phyloP scores from a whole-genome alignment of 768 basidiomycete species.

The Hydnomerulius pinastri region DNA sequence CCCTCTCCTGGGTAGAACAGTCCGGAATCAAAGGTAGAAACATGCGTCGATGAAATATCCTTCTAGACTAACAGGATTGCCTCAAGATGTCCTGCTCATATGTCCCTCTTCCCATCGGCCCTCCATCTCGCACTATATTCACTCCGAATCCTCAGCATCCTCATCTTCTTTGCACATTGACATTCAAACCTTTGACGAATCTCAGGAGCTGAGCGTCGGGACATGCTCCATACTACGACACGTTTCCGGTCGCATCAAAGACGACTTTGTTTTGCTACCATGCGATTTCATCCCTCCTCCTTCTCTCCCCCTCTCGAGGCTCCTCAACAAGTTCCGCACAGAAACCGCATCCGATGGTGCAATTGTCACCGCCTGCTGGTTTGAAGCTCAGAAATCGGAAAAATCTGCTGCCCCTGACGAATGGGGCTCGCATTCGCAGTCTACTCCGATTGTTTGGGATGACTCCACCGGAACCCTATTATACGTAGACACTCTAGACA shows the following conservation, averaged over 20 bases:
- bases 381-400: conserved; percentile 48
- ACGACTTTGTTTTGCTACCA: conserved; percentile 87
- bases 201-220: conserved; percentile 62
- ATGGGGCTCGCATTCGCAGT: conserved; percentile 53
- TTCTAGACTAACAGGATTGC: conserved; percentile 11
- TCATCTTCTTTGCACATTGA: conserved; percentile 70
- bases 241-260: conserved; percentile 72
- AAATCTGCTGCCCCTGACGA: conserved; percentile 63
- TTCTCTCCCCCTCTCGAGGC: conserved; percentile 61
- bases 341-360: conserved; percentile 64
- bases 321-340: conserved; percentile 83
- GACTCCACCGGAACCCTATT: conserved; percentile 63
- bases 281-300: conserved; percentile 89
- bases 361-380: conserved; percentile 71
- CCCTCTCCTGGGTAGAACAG: conserved; percentile 83
- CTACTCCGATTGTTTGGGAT: conserved; percentile 68
- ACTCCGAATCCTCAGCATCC: conserved; percentile 67
- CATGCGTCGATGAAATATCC: neutral
- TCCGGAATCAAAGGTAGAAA: conserved; percentile 77
- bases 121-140: conserved; percentile 80
- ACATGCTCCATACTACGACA: conserved; percentile 77
- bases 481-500: conserved; percentile 72
- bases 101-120: conserved; percentile 78
- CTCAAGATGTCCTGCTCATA: conserved; percentile 80
- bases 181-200: conserved; percentile 79